Evolutionary conservation across 2,329 filamentous ascomycete genomes (phyloP).

Genomic region (Aspergillus pseudotamarii): DNA sequence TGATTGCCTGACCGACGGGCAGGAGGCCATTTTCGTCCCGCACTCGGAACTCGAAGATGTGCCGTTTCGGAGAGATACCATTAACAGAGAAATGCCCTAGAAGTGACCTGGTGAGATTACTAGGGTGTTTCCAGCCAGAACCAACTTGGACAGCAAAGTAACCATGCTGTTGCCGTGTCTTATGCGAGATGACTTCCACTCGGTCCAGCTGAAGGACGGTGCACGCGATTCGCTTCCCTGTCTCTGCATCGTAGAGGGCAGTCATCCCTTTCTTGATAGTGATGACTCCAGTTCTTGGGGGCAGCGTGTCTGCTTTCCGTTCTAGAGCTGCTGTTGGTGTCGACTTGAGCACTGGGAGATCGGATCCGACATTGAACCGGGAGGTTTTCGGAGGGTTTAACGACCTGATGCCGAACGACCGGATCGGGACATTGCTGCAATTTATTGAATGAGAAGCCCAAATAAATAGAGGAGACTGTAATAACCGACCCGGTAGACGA

Average conservation of each 20-base stretch:
- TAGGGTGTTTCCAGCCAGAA: slow-evolving; percentile 70
- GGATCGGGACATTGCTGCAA: slow-evolving; percentile 29
- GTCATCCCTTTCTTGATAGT: slow-evolving; percentile 96
- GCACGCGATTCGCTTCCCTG: slow-evolving; percentile 77
- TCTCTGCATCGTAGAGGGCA: slow-evolving; percentile 76
- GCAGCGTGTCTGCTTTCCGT: slow-evolving; percentile 60
- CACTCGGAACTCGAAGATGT: slow-evolving; percentile 86
- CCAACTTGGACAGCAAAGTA: slow-evolving; percentile 96
- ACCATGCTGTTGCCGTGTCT: slow-evolving; percentile 77
- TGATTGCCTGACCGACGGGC: slow-evolving; percentile 72
- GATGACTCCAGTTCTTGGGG: slow-evolving; percentile 76
- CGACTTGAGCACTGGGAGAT: slow-evolving; percentile 56
- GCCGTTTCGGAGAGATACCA: slow-evolving; percentile 79
- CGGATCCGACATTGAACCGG: slow-evolving; percentile 57
- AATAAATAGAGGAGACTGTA: slow-evolving; percentile 32
- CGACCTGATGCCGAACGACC: slow-evolving; percentile 59
- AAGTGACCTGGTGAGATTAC: slow-evolving; percentile 78
- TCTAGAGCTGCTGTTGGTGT: slow-evolving; percentile 62
- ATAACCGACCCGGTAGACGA: slow-evolving; percentile 36
- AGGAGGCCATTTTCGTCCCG: slow-evolving; percentile 72
- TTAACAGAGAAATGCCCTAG: slow-evolving; percentile 86
- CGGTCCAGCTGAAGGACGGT: slow-evolving; percentile 93
- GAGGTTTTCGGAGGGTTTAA: slow-evolving; percentile 55
- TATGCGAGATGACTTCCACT: slow-evolving; percentile 85
- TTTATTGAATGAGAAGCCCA: slow-evolving; percentile 29